phyloP scores from a whole-genome alignment of 2,329 filamentous ascomycete genomes.

The Claviceps pazoutovae region DNA sequence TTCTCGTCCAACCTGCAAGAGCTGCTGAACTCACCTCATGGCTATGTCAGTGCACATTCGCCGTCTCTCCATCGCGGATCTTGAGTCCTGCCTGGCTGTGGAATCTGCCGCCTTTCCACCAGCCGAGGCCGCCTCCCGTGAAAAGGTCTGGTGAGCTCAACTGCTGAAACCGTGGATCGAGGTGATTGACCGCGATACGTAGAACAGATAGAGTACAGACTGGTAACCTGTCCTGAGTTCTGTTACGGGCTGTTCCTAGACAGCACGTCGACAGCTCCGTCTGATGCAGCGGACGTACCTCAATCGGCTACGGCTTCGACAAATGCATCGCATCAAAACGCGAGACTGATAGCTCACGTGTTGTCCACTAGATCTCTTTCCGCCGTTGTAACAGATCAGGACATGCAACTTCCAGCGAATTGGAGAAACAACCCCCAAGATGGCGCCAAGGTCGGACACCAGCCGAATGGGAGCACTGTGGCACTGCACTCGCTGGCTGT shows the following conservation, averaged over 20 bases:
- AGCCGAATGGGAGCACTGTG: too few species aligned
- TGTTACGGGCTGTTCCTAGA: background rate
- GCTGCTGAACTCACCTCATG: background rate
- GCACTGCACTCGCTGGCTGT: too few species aligned
- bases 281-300: too few species aligned
- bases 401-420: too few species aligned
- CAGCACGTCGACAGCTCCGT: too few species aligned
- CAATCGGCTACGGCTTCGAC: too few species aligned
- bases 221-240: background rate
- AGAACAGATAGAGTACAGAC: background rate
- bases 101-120: constrained; percentile 18
- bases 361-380: too few species aligned
- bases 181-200: background rate
- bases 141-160: constrained; percentile 9
- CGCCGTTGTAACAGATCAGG: too few species aligned
- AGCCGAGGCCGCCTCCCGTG: constrained; percentile 14
- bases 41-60: background rate
- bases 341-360: too few species aligned
- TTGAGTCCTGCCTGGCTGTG: constrained; percentile 5
- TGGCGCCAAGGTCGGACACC: too few species aligned
- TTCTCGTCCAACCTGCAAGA: background rate
- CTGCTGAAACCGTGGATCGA: background rate
- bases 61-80: background rate
- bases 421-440: too few species aligned
- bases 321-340: too few species aligned